These are phyloP conservation scores for Hyphopichia burtonii DNA, from an alignment of 1,139 yeast genomes.

Conservation along the genomic window DNA sequence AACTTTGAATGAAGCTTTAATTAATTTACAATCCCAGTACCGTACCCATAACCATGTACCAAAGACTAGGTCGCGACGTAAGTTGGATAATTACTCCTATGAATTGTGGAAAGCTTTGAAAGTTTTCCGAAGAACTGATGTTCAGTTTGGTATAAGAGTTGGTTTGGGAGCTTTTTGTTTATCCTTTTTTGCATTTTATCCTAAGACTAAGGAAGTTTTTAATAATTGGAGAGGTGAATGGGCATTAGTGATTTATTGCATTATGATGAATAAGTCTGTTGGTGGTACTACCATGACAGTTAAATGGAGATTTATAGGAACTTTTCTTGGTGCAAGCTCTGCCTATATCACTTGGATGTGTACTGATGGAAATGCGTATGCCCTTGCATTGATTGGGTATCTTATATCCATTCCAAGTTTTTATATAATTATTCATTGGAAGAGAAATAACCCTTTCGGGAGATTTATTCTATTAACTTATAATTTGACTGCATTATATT, in stretches of 20 bases:
- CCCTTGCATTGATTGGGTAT: constrained; percentile 58
- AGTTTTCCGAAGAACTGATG: constrained; percentile 56
- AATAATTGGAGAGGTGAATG: constrained; percentile 78
- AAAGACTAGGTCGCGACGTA: constrained; percentile 3
- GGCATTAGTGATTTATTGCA: constrained; percentile 77
- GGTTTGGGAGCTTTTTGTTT: constrained; percentile 73
- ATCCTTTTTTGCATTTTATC: constrained; percentile 67
- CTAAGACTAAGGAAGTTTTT: constrained; percentile 52
- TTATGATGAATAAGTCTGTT: constrained; percentile 82
- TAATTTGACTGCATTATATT: constrained; percentile 75
- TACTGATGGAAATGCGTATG: constrained; percentile 56
- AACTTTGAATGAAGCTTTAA: constrained; percentile 37
- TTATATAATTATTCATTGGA: constrained; percentile 68
- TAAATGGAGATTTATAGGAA: constrained; percentile 74
- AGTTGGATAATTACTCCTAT: constrained; percentile 12
- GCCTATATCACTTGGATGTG: constrained; percentile 62
- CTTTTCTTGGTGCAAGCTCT: constrained; percentile 63
- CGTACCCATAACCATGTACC: constrained; percentile 6
- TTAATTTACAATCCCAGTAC: constrained; percentile 33
- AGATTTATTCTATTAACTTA: constrained; percentile 74
- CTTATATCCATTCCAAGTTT: constrained; percentile 63
- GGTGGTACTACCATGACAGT: constrained; percentile 85
- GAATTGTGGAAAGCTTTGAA: constrained; percentile 33
- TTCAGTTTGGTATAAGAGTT: constrained; percentile 76
- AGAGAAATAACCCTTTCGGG: constrained; percentile 61